phyloP scores from a whole-genome alignment of 2,329 filamentous ascomycete genomes.

The Scedosporium dehoogii region DNA sequence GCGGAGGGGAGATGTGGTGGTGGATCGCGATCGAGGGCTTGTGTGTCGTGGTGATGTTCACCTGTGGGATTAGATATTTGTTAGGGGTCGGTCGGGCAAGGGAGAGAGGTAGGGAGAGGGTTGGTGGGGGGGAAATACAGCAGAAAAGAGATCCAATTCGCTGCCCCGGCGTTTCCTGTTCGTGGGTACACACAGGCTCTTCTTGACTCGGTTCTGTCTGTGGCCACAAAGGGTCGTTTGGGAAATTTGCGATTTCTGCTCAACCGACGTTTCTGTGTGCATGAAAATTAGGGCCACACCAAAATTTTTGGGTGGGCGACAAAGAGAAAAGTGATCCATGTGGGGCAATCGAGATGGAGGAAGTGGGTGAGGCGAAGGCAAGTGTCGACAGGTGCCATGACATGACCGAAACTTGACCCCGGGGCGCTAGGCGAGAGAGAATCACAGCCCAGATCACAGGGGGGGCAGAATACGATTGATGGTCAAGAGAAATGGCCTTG shows the following conservation, averaged over 20 bases:
- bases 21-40: background rate
- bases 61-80: conserved; percentile 2
- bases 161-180: background rate
- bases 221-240: conserved; percentile 1
- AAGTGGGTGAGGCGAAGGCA: background rate
- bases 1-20: conserved; percentile 2
- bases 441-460: too few relatives aligned
- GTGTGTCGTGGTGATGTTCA: conserved; percentile 1
- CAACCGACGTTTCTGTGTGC: conserved; percentile 5
- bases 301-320: background rate
- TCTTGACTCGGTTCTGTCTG: background rate
- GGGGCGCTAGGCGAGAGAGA: background rate
- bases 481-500: background rate
- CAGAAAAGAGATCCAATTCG: background rate
- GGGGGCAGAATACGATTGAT: too few relatives aligned
- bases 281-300: conserved; percentile 5
- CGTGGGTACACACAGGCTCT: background rate
- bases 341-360: background rate
- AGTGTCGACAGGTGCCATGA: background rate
- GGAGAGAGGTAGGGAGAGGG: background rate
- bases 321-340: background rate
- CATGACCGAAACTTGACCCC: too few relatives aligned
- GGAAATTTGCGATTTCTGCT: conserved; percentile 7
- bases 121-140: background rate
- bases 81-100: background rate